Base-by-base conservation (phyloP, 2,329 filamentous ascomycete species). In the Decorospora gaudefroyi region DNA sequence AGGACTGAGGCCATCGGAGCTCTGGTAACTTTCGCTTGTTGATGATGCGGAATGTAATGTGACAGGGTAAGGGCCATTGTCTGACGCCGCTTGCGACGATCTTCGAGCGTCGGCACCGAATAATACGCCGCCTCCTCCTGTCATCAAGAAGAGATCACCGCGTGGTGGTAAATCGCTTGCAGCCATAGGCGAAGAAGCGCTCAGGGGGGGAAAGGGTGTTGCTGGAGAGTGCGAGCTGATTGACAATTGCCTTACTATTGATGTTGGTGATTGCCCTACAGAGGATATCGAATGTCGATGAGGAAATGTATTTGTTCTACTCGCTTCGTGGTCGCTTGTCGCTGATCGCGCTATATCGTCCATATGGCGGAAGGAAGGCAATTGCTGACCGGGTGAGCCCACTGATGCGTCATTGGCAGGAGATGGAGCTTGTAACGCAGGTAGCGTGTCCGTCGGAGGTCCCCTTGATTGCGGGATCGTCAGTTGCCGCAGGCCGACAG, bases 241-340 rank as follows among this genome's bases (percentile, higher is more conserved):
- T 8, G 67, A 68, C 4, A 66, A 46, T 11, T 65, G 59, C 6
- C 68, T 62, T 6, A 58, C 56, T 18, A 59, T 57, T 8, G 62
- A 58, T 4, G 67, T 69, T n/a, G 69, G 68, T 4, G 69, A 72
- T 17, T 67, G 59, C 19, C 55, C 62, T 3, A 62, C 56, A 0
- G 68, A 70, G 4, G 68, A 70, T 22, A 70, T 59, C 0, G 69
- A 72, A 17, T 61, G 67, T 26, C 69, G 59, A 46, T 71, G 68
- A 17, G 52, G 45, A 32, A 61, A 61, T 7, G 55, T 55, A 38
- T 64, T 66, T n/a, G 51, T 41, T 27, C 60, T 51, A 19, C 47
- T 56, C 11, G 53, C 47, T 13, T 69, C 62, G 18, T 66, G 59
- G 32, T 67, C 60, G 11, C 56, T 64, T 12, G 55, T 58, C n/a